Base-by-base conservation (phyloP, 148 eudicot genomes). In the Selenicereus undatus region DNA sequence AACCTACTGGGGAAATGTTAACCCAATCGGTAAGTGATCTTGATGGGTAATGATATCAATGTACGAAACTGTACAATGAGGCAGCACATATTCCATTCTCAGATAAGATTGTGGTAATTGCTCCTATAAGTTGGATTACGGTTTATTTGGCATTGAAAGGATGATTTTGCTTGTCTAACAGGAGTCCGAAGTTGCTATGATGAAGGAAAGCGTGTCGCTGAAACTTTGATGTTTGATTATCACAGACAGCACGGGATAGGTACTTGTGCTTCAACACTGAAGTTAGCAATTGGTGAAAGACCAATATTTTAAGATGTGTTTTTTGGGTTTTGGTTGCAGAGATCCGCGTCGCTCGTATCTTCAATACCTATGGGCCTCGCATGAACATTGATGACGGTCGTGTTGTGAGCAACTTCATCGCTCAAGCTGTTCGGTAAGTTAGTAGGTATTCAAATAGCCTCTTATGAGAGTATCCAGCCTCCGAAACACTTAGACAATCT, bases 351-450 rank as follows among this genome's bases (percentile, higher is more conserved):
- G 99, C 99, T 71, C 87, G 99, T 78, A 97, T 97, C 83, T 97
- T 97, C 86, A 97, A 97, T 83, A 97, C 99, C 11, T 97, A 97
- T 89, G 99, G 99, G 18, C 99, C 99, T 58, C 97, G 99, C 51
- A 97, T 97, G 99, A 97, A 94, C 51, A 97, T 94, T 71, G 99
- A 97, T 73, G 99, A 97, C 83, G 99, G 99, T 1, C 97, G 99
- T 27, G 99, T 97, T 79, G 99, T 97, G 78, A 97, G 99, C 87
- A 97, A 97, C 78, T 97, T 97, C 89, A 92, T 97, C 70, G 99
- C 99, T 83, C 99, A 94, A 89, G 98, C 99, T 76, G 84, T 97
- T 79, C 85, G 99, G 98, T 97, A 84, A 85, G 86, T 45, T 39
- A 48, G 64, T 76, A 42, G 68, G 73, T 78, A 3, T 79, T 20